Percentiles rank a stretch among this genome's conserved stretches.
phyloP scores from a whole-genome alignment of 768 basidiomycete species.

The Lepiota brunneoincarnata region DNA sequence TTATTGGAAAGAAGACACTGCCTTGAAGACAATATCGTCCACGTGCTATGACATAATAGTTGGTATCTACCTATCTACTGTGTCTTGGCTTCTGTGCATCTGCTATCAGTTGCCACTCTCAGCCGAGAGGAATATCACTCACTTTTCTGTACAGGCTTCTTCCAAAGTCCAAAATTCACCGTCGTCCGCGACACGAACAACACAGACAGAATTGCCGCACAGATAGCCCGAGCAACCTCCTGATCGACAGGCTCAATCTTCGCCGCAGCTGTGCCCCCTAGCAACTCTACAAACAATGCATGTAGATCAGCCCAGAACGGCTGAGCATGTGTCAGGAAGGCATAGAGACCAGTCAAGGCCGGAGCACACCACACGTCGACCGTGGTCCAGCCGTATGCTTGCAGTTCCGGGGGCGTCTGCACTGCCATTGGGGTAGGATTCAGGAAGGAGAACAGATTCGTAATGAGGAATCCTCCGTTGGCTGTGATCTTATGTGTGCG shows the following conservation, averaged over 20 bases:
- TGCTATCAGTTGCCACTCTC: not conserved
- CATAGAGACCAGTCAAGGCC: constrained; percentile 71
- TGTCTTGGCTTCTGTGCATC: constrained; percentile 6
- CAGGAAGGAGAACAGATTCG: constrained; percentile 58
- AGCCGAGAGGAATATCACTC: not conserved
- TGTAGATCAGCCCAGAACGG: constrained; percentile 76
- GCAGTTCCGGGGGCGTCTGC: constrained; percentile 77
- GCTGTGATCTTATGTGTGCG: constrained; percentile 49
- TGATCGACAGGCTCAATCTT: constrained; percentile 53
- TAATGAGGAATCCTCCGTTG: constrained; percentile 81
- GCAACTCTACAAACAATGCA: constrained; percentile 39
- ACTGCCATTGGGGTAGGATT: constrained; percentile 67
- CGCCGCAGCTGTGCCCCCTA: constrained; percentile 35
- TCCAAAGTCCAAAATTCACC: constrained; percentile 55
- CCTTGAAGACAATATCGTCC: not conserved
- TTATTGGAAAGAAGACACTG: constrained; percentile 7
- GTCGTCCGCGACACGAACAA: constrained; percentile 65
- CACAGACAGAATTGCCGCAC: constrained; percentile 59
- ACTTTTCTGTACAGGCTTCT: constrained; percentile 20
- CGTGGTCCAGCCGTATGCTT: constrained; percentile 82
- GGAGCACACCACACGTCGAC: constrained; percentile 87
- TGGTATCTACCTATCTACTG: constrained; percentile 7
- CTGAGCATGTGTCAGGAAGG: constrained; percentile 83
- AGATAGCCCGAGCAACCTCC: constrained; percentile 67
- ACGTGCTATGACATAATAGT: constrained; percentile 12